Evolutionary conservation across 176 grass and related monocot genomes (phyloP), one percentile per base, ranked within the genome.

Genomic region (Pontederia crassipes): DNA sequence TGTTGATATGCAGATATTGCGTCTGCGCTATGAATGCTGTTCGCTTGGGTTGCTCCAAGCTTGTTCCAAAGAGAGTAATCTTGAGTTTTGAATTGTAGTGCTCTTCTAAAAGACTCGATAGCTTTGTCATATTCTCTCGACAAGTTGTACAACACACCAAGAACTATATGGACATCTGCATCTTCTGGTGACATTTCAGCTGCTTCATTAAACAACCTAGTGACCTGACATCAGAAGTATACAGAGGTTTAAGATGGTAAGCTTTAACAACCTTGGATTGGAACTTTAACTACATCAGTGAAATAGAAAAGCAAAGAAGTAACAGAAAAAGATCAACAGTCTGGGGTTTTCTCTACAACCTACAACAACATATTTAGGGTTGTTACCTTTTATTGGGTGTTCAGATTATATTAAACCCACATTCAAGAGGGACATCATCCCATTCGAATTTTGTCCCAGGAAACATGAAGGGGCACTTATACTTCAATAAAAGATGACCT

Each of bases 41-140:
- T 98, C 61, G 93, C 93, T 88, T 92, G 93, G 46, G 93, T 98
- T 17, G 93, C 93, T 72, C 93, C 93, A 72, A 98, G 93, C 54
- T 98, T 98, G 71, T 98, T 98, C 93, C 93, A 98, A 3, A 98
- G 84, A 78, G 93, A 92, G 76, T 98, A 98, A 83, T 98, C 93
- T 47, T 60, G 77, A 57, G 93, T 84, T 62, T 86, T 92, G 51
- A 98, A 76, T 60, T 98, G 76, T 65, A 98, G 68, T 32, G 93
- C 93, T 67, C 61, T 81, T 72, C 86, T 83, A 70, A 98, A 98
- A 56, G 84, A 79, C 55, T 74, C 76, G 81, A 98, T 85, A 64
- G 93, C 93, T 85, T 83, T 98, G 69, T 98, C 93, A 72, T 98
- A 98, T 74, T 92, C 93, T 79, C 93, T 98, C 64, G 93, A 98